These are phyloP conservation scores for Colletotrichum musicola DNA, from an alignment of 2,329 filamentous ascomycete genomes.

Conservation along the genomic window DNA sequence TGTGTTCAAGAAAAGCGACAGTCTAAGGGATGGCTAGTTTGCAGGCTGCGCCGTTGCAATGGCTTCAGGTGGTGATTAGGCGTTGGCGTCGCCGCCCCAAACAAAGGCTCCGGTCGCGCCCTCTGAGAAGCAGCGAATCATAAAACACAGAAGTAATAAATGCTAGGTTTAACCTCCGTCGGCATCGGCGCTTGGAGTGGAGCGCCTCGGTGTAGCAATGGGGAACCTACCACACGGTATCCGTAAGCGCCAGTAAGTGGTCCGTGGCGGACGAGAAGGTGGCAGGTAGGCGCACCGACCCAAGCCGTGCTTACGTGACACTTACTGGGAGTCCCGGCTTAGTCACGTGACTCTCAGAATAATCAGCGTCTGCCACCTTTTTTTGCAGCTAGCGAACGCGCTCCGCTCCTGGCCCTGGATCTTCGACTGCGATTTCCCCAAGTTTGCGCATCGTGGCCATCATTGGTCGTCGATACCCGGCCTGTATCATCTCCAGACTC, in stretches of 20 bases:
- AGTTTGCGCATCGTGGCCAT: constrained; percentile 39
- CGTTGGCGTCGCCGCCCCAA: not conserved
- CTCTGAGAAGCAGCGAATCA: constrained; percentile 11
- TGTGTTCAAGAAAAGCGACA: constrained; percentile 6
- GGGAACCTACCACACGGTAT: too few species aligned
- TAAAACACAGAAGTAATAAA: constrained; percentile 7
- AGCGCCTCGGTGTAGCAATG: too few species aligned
- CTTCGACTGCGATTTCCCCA: constrained; percentile 31
- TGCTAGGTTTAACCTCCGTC: not conserved
- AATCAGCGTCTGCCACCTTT: constrained; percentile 20
- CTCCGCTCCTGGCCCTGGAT: constrained; percentile 27
- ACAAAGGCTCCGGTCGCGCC: not conserved
- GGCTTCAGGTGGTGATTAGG: not conserved
- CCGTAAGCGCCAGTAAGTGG: too few species aligned
- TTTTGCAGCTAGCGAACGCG: constrained; percentile 26
- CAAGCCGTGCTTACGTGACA: constrained; percentile 33
- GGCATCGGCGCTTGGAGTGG: constrained; percentile 14
- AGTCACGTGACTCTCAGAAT: constrained; percentile 18
- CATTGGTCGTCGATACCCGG: constrained; percentile 37
- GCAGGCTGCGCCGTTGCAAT: constrained; percentile 1
- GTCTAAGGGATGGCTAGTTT: not conserved
- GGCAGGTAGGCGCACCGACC: constrained; percentile 6
- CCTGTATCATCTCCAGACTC: constrained; percentile 28
- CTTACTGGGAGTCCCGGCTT: not conserved
- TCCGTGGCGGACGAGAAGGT: not conserved